Conservation (phyloP, 129 eudicot species). For the Centella asiatica region DNA sequence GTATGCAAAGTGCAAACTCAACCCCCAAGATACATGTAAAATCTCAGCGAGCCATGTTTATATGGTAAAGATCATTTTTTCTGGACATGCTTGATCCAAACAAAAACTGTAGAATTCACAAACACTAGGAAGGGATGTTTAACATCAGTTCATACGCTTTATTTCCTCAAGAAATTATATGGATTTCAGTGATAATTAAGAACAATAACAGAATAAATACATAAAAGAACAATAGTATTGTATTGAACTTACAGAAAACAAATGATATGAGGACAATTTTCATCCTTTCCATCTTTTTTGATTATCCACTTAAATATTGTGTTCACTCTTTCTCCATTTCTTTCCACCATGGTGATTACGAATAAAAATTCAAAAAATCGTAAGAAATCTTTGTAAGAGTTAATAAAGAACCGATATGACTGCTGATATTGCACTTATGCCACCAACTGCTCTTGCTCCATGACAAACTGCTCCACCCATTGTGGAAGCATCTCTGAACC, state of each 20-base stretch:
- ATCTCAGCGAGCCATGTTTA: no score
- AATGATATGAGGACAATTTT: constrained; percentile 27
- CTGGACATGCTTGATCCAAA: no score
- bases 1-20: no score
- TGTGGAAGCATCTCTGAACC: constrained; percentile 30
- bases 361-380: constrained; percentile 26
- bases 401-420: constrained; percentile 15
- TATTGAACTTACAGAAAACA: constrained; percentile 17
- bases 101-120: no score
- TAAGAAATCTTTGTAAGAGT: constrained; percentile 20
- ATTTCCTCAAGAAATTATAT: constrained; percentile 10
- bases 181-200: constrained; percentile 11
- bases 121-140: no score
- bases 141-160: no score
- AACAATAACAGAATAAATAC: background rate
- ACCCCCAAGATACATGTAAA: no score
- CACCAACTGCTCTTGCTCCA: constrained; percentile 58
- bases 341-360: constrained; percentile 17
- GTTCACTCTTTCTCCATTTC: constrained; percentile 21
- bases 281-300: constrained; percentile 18
- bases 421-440: background rate
- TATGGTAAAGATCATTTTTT: no score
- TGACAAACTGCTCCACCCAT: constrained; percentile 56
- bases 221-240: background rate
- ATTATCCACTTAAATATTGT: constrained; percentile 13